phyloP scores from a whole-genome alignment of 176 grass and related monocot genomes.

The Oryza glumipatula region DNA sequence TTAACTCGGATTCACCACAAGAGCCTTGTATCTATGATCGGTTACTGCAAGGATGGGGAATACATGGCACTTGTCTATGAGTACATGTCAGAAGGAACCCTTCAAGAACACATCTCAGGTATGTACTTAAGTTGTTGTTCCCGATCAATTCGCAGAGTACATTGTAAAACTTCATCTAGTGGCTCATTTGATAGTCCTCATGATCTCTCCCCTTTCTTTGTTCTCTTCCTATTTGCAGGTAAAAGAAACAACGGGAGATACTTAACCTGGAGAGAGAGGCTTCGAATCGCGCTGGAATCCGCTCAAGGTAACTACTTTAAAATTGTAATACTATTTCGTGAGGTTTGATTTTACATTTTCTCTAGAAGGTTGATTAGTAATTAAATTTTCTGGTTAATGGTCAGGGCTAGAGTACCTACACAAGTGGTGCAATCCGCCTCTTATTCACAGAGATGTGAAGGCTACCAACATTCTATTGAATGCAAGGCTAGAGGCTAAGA shows the following conservation, averaged over 20 bases:
- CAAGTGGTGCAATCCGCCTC: constrained; percentile 47
- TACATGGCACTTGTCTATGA: constrained; percentile 71
- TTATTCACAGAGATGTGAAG: constrained; percentile 74
- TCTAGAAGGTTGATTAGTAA: neutral
- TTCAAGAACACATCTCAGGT: constrained; percentile 61
- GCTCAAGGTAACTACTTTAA: constrained; percentile 49
- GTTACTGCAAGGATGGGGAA: constrained; percentile 68
- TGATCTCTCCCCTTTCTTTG: no score
- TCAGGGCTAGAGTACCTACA: constrained; percentile 65
- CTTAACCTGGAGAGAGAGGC: constrained; percentile 51
- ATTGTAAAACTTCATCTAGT: neutral
- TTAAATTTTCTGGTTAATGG: neutral
- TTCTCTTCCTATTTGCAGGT: constrained; percentile 24
- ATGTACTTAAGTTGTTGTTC: neutral
- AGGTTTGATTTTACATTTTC: neutral
- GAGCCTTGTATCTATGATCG: constrained; percentile 65
- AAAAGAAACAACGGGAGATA: neutral
- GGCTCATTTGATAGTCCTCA: neutral
- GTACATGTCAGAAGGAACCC: constrained; percentile 70
- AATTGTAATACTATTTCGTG: neutral
- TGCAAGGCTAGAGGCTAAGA: constrained; percentile 54
- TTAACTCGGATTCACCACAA: constrained; percentile 70
- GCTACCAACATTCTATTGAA: constrained; percentile 59
- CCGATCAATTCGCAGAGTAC: neutral
- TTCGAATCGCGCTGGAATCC: constrained; percentile 53